A percentile compares a stretch with the other conserved stretches of the same genome.
phyloP scores from a whole-genome alignment of 2,329 filamentous ascomycete species.

The Verticillium dahliae region DNA sequence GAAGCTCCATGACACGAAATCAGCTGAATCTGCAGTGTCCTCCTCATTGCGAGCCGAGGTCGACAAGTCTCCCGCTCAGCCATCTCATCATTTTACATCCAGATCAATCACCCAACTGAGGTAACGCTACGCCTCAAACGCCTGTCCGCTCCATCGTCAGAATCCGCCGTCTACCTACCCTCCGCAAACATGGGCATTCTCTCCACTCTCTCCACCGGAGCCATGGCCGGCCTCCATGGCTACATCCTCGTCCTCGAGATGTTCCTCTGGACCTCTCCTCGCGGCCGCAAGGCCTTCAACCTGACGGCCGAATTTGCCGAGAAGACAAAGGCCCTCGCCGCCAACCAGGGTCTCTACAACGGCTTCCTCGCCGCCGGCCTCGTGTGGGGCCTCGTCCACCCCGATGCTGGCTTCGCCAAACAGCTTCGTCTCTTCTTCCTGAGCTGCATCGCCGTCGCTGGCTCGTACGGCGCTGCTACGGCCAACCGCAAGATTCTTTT shows the following conservation, averaged over 20 bases:
- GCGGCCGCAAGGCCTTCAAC: constrained; percentile 36
- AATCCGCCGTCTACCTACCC: background rate
- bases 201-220: constrained; percentile 25
- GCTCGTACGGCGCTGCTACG: constrained; percentile 36
- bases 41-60: background rate
- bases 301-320: constrained; percentile 37
- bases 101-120: background rate
- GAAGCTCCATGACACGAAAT: background rate
- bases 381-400: constrained; percentile 39
- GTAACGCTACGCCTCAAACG: background rate
- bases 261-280: constrained; percentile 41
- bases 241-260: constrained; percentile 44
- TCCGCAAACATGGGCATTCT: constrained; percentile 23
- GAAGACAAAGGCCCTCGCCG: constrained; percentile 35
- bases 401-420: constrained; percentile 28
- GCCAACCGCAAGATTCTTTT: constrained; percentile 32
- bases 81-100: background rate
- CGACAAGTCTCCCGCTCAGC: background rate
- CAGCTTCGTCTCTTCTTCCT: constrained; percentile 43
- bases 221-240: constrained; percentile 34
- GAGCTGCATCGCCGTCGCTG: constrained; percentile 36
- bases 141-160: background rate
- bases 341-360: constrained; percentile 48
- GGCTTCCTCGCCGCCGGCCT: constrained; percentile 44
- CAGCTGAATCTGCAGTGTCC: background rate